phyloP scores from a whole-genome alignment of 78 protist species.

The Dictyostelium citrinum region DNA sequence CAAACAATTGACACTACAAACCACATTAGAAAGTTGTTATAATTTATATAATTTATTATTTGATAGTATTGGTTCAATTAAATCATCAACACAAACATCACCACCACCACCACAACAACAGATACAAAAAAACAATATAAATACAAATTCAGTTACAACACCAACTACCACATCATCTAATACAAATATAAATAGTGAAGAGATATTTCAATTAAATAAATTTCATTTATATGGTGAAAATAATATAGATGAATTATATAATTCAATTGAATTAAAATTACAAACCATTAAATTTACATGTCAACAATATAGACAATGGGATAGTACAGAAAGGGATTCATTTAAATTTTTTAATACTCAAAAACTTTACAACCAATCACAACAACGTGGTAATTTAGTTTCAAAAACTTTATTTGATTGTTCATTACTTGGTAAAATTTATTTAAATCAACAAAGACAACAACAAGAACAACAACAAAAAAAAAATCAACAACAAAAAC shows the following conservation, averaged over 20 bases:
- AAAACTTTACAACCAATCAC: neutral
- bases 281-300: conserved; percentile 48
- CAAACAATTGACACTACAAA: neutral
- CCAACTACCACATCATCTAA: neutral
- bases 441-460: conserved; percentile 6
- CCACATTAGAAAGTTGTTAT: neutral
- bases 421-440: conserved; percentile 47
- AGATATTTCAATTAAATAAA: neutral
- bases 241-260: conserved; percentile 42
- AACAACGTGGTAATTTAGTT: conserved; percentile 21
- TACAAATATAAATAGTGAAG: neutral
- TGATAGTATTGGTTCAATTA: neutral
- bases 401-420: conserved; percentile 36
- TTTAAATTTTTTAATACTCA: neutral
- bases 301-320: conserved; percentile 63
- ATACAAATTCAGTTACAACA: neutral
- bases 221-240: neutral
- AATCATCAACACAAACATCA: neutral
- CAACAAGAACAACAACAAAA: neutral
- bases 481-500: neutral
- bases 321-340: conserved; percentile 3
- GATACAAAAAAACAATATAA: neutral
- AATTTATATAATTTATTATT: neutral
- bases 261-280: neutral
- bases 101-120: neutral